A percentile compares a stretch with the other conserved stretches of the same genome.
These are phyloP conservation scores for Puccinia novopanici DNA, from an alignment of 1,284 basidiomycete genomes.

Conservation along the genomic window DNA sequence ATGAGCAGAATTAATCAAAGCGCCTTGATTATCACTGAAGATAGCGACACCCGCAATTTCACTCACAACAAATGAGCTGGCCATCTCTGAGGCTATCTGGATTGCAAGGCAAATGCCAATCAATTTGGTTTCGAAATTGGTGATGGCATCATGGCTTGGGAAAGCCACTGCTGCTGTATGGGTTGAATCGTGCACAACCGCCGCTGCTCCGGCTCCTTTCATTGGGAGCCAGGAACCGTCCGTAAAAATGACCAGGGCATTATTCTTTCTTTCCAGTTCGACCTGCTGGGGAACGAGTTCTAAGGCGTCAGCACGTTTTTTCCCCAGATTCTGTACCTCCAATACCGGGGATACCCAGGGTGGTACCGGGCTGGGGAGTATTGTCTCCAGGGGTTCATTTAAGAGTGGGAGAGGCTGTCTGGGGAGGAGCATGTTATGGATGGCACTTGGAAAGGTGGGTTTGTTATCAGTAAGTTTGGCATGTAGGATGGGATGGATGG, in stretches of 20 bases:
- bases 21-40: too few relatives aligned
- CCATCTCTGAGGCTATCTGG: too few relatives aligned
- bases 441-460: too few relatives aligned
- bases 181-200: too few relatives aligned
- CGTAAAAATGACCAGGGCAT: neutral
- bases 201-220: neutral
- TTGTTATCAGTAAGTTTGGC: neutral
- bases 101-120: too few relatives aligned
- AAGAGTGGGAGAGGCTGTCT: neutral
- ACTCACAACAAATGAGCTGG: too few relatives aligned
- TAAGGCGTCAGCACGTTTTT: neutral
- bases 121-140: too few relatives aligned
- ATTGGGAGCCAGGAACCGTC: neutral
- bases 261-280: too few relatives aligned
- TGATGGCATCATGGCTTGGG: too few relatives aligned
- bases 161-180: neutral
- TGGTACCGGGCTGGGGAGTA: neutral
- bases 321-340: too few relatives aligned
- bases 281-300: too few relatives aligned
- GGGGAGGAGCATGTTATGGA: neutral
- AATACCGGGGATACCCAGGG: neutral
- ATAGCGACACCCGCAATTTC: too few relatives aligned
- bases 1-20: neutral
- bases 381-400: neutral
- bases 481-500: neutral